These are phyloP conservation scores for Psophocarpus tetragonolobus DNA, from an alignment of 306 rosid genomes.

Conservation along the genomic window DNA sequence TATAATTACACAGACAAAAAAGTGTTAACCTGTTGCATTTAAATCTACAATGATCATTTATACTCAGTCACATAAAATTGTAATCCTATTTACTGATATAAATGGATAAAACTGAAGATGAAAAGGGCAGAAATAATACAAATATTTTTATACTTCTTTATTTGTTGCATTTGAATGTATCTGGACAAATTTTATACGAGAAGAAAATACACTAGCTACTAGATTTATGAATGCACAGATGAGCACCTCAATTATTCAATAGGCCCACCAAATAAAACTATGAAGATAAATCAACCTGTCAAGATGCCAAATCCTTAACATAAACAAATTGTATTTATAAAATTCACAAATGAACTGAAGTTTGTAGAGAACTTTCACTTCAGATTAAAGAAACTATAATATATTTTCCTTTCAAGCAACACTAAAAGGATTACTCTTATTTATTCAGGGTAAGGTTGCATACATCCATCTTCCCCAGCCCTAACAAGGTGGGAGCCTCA, in stretches of 20 bases:
- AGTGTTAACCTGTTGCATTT: neutral
- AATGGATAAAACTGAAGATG: neutral
- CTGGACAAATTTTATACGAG: neutral
- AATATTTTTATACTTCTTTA: neutral
- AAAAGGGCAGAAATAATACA: neutral
- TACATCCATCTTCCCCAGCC: neutral
- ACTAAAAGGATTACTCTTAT: neutral
- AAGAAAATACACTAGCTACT: neutral
- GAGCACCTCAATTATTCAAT: neutral
- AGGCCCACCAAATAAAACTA: neutral
- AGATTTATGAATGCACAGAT: neutral
- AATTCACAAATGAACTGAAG: neutral
- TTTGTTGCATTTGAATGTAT: neutral
- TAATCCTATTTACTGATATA: neutral
- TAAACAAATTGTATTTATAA: neutral
- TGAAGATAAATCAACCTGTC: neutral
- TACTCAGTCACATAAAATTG: neutral
- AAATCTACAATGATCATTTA: neutral
- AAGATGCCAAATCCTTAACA: neutral
- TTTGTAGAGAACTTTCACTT: neutral
- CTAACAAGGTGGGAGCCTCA: neutral
- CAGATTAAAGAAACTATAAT: neutral
- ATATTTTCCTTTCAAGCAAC: constrained; percentile 14
- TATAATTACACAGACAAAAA: neutral
- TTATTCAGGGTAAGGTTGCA: neutral